These are phyloP conservation scores for Pulveroboletus sp. DNA, from an alignment of 1,284 basidiomycete species.

Conservation along the genomic window DNA sequence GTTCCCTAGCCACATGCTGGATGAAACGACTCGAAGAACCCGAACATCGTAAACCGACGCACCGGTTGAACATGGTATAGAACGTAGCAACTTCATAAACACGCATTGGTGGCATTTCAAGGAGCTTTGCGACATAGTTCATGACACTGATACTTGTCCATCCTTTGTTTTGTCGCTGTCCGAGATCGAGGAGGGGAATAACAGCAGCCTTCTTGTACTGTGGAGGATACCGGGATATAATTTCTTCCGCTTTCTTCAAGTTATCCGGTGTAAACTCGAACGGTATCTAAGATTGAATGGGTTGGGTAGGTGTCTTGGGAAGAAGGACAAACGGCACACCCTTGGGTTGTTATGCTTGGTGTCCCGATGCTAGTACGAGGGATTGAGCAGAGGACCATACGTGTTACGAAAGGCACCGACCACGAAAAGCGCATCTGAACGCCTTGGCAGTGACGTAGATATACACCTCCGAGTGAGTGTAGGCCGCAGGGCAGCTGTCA, in stretches of 20 bases:
- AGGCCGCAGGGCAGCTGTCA: conserved; percentile 23
- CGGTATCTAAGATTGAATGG: conserved; percentile 64
- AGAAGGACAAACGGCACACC: conserved; percentile 43
- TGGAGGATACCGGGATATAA: conserved; percentile 90
- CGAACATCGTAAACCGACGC: conserved; percentile 22
- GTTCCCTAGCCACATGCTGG: conserved; percentile 61
- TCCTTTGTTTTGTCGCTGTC: conserved; percentile 96
- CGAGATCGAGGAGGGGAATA: conserved; percentile 95
- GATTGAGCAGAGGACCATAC: conserved; percentile 11
- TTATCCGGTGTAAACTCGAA: conserved; percentile 88
- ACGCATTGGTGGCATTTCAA: conserved; percentile 97
- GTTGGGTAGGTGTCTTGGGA: not conserved
- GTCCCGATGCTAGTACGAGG: conserved; percentile 77
- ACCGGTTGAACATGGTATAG: conserved; percentile 99
- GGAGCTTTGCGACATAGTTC: conserved; percentile 93
- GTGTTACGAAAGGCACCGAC: conserved; percentile 38
- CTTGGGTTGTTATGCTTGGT: conserved; percentile 90
- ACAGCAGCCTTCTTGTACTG: conserved; percentile 99
- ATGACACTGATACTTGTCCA: conserved; percentile 99
- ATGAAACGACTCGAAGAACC: not conserved
- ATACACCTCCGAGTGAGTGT: conserved; percentile 35
- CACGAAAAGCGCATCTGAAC: conserved; percentile 57
- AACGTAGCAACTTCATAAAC: conserved; percentile 99
- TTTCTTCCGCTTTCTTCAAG: conserved; percentile 82
- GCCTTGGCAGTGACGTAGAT: conserved; percentile 40